Evolutionary conservation across 148 eudicot species (phyloP).

Genomic region (Agrostemma githago): DNA sequence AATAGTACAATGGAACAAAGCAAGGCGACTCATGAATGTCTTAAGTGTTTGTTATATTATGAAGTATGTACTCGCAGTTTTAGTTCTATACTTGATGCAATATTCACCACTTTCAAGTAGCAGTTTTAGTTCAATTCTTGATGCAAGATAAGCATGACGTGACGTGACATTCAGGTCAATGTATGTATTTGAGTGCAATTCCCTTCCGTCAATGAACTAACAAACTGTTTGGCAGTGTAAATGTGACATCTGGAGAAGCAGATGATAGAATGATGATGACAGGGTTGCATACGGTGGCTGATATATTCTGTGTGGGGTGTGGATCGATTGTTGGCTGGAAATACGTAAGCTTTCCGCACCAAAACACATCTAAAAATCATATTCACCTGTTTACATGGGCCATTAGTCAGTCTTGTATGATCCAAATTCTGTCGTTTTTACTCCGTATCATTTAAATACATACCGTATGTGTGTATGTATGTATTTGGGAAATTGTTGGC

Average conservation of each 20-base stretch:
- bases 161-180: constrained; percentile 4
- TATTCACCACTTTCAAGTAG: background rate
- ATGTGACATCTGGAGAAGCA: constrained; percentile 59
- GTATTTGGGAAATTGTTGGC: background rate
- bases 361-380: constrained; percentile 3
- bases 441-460: background rate
- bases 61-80: background rate
- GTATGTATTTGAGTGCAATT: background rate
- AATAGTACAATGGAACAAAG: background rate
- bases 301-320: constrained; percentile 85
- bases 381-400: constrained; percentile 14
- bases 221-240: constrained; percentile 45
- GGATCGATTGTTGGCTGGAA: constrained; percentile 88
- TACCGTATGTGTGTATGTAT: background rate
- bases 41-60: background rate
- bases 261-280: constrained; percentile 90
- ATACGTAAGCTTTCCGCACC: constrained; percentile 59
- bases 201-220: background rate
- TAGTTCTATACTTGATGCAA: background rate
- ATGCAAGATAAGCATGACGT: background rate
- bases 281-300: constrained; percentile 85
- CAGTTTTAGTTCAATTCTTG: constrained; percentile 1
- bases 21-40: background rate
- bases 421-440: background rate
- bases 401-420: background rate